phyloP scores from a whole-genome alignment of 1,139 yeast species.

The Schwanniomyces etchellsii region DNA sequence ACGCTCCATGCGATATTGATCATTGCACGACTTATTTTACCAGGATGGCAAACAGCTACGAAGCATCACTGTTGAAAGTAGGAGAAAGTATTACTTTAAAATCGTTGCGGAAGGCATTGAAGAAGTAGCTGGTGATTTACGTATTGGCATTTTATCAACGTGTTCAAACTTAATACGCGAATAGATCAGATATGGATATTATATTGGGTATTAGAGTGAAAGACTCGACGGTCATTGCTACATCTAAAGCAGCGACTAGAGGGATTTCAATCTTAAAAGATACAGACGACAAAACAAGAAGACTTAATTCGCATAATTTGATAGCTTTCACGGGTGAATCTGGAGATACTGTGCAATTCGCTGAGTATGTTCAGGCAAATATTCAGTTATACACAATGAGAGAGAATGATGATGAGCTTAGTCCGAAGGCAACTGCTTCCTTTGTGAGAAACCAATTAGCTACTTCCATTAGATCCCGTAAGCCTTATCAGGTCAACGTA shows the following conservation, averaged over 20 bases:
- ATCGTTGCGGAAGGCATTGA: too few relatives aligned
- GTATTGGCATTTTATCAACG: too few relatives aligned
- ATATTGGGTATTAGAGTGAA: constrained; percentile 78
- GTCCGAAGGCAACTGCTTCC: constrained; percentile 81
- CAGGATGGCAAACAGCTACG: constrained; percentile 6
- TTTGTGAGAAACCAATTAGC: constrained; percentile 89
- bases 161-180: background rate
- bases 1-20: too few relatives aligned
- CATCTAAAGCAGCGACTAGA: constrained; percentile 90
- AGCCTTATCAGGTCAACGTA: constrained; percentile 92
- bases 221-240: constrained; percentile 80
- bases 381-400: constrained; percentile 84
- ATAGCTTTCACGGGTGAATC: constrained; percentile 94
- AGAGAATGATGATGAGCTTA: constrained; percentile 70
- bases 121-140: too few relatives aligned
- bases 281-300: constrained; percentile 83
- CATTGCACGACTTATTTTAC: constrained; percentile 3
- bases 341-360: constrained; percentile 96
- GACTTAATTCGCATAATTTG: constrained; percentile 68
- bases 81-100: too few relatives aligned
- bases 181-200: constrained; percentile 61
- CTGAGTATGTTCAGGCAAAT: constrained; percentile 91
- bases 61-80: too few relatives aligned
- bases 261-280: constrained; percentile 88
- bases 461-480: constrained; percentile 74